A percentile compares a stretch with the other conserved stretches of the same genome.
These are phyloP conservation scores for Apophysomyces elegans DNA, from an alignment of 371 early-diverging fungal genomes.

Conservation along the genomic window DNA sequence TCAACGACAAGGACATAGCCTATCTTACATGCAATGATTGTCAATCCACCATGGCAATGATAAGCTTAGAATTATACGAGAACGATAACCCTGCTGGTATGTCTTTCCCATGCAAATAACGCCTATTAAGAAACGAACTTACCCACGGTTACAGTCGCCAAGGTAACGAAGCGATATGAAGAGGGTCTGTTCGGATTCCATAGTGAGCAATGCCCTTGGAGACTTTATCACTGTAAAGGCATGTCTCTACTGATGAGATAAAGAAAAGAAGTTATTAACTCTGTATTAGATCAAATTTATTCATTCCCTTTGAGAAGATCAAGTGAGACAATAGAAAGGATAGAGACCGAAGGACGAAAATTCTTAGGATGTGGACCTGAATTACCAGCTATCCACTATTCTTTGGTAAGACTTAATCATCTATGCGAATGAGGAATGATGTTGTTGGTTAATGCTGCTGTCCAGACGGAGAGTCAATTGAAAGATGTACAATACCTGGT, in stretches of 20 bases:
- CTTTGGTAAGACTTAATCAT: neutral
- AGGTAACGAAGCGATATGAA: neutral
- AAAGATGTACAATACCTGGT: neutral
- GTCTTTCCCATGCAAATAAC: neutral
- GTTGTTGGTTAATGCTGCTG: neutral
- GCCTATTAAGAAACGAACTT: neutral
- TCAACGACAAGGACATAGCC: neutral
- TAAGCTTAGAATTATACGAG: neutral
- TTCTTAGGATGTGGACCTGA: neutral
- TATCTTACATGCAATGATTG: neutral
- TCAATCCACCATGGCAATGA: neutral
- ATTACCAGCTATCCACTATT: neutral
- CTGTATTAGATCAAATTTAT: neutral
- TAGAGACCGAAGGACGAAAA: neutral
- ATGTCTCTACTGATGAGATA: neutral
- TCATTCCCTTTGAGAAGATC: conserved; percentile 2
- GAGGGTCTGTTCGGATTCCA: neutral
- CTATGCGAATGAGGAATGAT: neutral
- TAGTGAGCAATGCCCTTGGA: neutral
- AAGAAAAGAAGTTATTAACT: neutral
- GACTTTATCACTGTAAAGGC: neutral
- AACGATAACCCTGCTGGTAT: neutral
- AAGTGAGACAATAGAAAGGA: neutral
- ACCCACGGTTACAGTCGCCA: neutral
- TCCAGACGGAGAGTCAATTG: neutral